Conservation (phyloP, 768 basidiomycete species). For the Rhodotorula kratochvilovae region DNA sequence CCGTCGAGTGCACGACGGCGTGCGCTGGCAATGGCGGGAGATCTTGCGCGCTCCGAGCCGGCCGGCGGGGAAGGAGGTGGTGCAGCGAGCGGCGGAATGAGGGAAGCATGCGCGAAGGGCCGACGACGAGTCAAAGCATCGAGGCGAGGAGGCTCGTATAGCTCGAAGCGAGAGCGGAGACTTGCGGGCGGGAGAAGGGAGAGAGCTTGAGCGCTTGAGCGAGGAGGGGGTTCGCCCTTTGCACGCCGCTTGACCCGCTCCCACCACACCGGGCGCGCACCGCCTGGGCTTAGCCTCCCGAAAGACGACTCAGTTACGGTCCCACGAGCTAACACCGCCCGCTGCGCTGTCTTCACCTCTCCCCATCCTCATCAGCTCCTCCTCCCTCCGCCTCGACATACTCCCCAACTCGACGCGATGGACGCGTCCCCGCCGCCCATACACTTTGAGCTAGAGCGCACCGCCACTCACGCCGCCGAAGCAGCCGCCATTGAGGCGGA, state of each 20-base stretch:
- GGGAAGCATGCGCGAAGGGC: not conserved
- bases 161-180: too few species aligned
- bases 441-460: too few species aligned
- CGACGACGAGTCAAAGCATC: not conserved
- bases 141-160: not conserved
- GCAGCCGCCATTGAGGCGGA: not conserved
- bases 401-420: too few species aligned
- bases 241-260: too few species aligned
- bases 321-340: too few species aligned
- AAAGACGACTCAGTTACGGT: too few species aligned
- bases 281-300: too few species aligned
- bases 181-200: not conserved
- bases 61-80: not conserved
- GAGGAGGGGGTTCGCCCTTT: not conserved
- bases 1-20: not conserved
- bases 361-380: too few species aligned
- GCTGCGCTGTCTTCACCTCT: too few species aligned
- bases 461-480: not conserved
- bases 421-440: too few species aligned
- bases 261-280: too few species aligned
- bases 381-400: too few species aligned
- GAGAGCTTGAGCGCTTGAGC: not conserved
- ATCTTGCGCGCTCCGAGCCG: not conserved
- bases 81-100: not conserved
- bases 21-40: not conserved